A percentile compares a stretch with the other conserved stretches of the same genome.
Evolutionary conservation across 2,329 filamentous ascomycete genomes (phyloP).

Genomic region (Pestalotiopsis sp.): DNA sequence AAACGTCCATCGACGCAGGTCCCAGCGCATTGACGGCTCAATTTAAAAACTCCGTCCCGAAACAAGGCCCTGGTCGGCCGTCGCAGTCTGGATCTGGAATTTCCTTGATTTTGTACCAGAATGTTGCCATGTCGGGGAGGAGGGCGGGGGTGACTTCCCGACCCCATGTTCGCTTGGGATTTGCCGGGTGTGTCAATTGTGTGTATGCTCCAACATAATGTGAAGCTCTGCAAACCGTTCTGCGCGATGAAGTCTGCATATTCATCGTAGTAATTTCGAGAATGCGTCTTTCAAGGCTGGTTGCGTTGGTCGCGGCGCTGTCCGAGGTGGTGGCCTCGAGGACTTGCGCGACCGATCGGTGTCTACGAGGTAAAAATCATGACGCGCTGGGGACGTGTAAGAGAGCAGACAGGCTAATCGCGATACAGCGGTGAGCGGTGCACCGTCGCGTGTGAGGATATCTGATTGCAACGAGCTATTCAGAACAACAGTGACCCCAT

Average conservation of each 20-base stretch:
- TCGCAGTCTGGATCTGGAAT: not conserved
- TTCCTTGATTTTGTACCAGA: not conserved
- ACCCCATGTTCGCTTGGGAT: not conserved
- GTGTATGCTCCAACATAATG: not conserved
- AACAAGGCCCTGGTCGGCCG: not conserved
- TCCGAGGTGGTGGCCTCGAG: not conserved
- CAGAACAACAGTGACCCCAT: constrained; percentile 11
- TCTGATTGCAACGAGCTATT: constrained; percentile 14
- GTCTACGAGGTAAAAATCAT: constrained; percentile 6
- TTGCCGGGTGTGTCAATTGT: not conserved
- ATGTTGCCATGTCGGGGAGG: not conserved
- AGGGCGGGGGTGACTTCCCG: not conserved
- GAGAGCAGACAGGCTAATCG: not conserved
- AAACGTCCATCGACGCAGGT: constrained; percentile 4
- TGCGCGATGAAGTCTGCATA: not conserved
- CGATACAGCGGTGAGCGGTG: constrained; percentile 12
- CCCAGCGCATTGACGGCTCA: constrained; percentile 2
- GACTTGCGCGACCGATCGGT: constrained; percentile 9
- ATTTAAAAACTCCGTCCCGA: not conserved
- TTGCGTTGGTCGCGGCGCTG: not conserved
- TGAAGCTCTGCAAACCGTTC: not conserved
- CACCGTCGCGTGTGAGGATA: not conserved
- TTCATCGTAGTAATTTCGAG: not conserved
- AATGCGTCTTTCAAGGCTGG: constrained; percentile 10
- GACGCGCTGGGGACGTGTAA: not conserved